These are phyloP conservation scores for Globisporangium iwayamae DNA, from an alignment of 352 stramenopile species.

Conservation along the genomic window DNA sequence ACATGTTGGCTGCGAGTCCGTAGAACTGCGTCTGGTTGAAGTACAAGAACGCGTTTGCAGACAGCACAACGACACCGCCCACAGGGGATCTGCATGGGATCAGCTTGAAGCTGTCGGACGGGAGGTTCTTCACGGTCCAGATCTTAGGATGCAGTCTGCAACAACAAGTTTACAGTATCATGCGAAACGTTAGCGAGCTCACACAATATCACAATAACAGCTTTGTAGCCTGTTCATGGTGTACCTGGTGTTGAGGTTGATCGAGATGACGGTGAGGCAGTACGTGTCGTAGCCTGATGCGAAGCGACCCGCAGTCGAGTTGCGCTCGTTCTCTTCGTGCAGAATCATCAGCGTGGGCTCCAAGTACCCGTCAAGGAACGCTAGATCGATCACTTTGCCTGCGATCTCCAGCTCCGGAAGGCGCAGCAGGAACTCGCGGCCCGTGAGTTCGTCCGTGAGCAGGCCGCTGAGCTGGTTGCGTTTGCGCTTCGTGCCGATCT, in stretches of 20 bases:
- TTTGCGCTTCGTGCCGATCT: constrained; percentile 71
- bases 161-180: background rate
- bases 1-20: constrained; percentile 64
- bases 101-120: constrained; percentile 72
- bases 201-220: background rate
- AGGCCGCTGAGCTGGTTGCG: constrained; percentile 63
- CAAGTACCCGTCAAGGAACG: constrained; percentile 82
- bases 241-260: constrained; percentile 82
- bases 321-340: constrained; percentile 81
- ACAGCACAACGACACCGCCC: constrained; percentile 71
- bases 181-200: background rate
- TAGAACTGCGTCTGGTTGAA: constrained; percentile 89
- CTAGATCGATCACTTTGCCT: constrained; percentile 75
- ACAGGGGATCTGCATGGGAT: constrained; percentile 71
- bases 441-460: constrained; percentile 66
- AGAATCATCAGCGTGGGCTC: constrained; percentile 85
- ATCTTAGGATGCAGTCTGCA: constrained; percentile 76
- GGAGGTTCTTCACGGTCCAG: constrained; percentile 80
- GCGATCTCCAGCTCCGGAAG: constrained; percentile 74
- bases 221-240: constrained; percentile 12
- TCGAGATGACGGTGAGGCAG: constrained; percentile 83
- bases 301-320: constrained; percentile 62
- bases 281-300: constrained; percentile 75
- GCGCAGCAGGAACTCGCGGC: constrained; percentile 70
- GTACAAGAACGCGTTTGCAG: constrained; percentile 79